Percentiles rank a stretch among this genome's conserved stretches.
Evolutionary conservation across 495 filamentous ascomycete genomes (phyloP).

Genomic region (Schizothecium vesticola): DNA sequence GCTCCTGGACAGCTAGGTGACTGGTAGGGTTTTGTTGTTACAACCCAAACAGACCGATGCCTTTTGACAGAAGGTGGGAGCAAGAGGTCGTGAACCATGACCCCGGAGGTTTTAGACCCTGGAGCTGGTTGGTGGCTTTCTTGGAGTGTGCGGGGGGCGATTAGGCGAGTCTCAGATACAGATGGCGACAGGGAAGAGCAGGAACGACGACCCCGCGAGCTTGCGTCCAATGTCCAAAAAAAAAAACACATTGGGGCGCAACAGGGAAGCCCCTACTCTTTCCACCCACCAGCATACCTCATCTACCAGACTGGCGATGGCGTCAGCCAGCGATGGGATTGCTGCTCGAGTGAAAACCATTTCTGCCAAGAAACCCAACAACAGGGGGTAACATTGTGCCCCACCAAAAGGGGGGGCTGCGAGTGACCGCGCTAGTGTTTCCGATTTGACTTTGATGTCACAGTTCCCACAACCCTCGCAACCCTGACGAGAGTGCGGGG

Average conservation of each 20-base stretch:
- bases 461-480: neutral
- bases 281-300: no score
- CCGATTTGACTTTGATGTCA: conserved; percentile 18
- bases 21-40: neutral
- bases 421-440: conserved; percentile 28
- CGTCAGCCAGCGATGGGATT: neutral
- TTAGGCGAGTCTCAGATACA: neutral
- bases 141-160: neutral
- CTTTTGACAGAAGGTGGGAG: neutral
- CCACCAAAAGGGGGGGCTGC: conserved; percentile 9
- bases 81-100: neutral
- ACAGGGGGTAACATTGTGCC: neutral
- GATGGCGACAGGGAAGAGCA: neutral
- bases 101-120: neutral
- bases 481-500: neutral
- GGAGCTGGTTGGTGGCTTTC: neutral
- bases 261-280: neutral
- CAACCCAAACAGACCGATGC: neutral
- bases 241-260: neutral
- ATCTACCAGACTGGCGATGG: neutral
- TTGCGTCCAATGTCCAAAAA: neutral
- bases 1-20: neutral
- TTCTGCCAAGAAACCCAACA: neutral
- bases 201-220: neutral
- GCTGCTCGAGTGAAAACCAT: neutral